A percentile compares a stretch with the other conserved stretches of the same genome.
Conservation (phyloP, 139 green algal genomes). For the Parachlorella kessleri region DNA sequence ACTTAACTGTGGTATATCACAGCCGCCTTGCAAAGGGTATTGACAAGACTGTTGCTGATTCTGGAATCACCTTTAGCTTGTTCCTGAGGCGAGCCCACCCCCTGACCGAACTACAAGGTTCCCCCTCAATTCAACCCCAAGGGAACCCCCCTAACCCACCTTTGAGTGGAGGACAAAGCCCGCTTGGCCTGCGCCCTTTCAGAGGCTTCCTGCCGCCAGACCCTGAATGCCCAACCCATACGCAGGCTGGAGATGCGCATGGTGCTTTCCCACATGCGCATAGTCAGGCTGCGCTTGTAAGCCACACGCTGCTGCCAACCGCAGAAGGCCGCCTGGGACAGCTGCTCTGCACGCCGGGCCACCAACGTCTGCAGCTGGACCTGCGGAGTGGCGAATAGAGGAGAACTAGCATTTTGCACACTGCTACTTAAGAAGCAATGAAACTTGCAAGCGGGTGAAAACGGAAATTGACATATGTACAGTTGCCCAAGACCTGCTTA, state of each 20-base stretch:
- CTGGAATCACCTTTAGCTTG: no score
- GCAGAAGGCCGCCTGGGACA: conserved; percentile 6
- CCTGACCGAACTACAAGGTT: no score
- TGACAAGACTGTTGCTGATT: no score
- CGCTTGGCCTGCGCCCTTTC: background rate
- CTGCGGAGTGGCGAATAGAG: conserved; percentile 1
- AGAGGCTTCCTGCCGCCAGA: conserved; percentile 16
- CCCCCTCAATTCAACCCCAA: no score
- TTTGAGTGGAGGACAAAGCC: background rate
- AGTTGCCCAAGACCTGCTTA: no score
- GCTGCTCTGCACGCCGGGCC: background rate
- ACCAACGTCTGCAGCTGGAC: conserved; percentile 1
- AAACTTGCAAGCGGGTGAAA: no score
- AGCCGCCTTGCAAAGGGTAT: no score
- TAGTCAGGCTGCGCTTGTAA: background rate
- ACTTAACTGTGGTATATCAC: no score
- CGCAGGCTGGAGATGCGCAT: background rate
- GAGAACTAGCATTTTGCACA: no score
- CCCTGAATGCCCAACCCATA: conserved; percentile 14
- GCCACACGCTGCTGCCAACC: conserved; percentile 6
- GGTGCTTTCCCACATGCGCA: background rate
- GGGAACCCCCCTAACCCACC: conserved; percentile 25
- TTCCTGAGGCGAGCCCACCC: no score
- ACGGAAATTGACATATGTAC: no score
- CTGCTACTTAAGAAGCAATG: no score